Base-by-base conservation (phyloP, 306 rosid genomes). In the Cicer yamashitae region DNA sequence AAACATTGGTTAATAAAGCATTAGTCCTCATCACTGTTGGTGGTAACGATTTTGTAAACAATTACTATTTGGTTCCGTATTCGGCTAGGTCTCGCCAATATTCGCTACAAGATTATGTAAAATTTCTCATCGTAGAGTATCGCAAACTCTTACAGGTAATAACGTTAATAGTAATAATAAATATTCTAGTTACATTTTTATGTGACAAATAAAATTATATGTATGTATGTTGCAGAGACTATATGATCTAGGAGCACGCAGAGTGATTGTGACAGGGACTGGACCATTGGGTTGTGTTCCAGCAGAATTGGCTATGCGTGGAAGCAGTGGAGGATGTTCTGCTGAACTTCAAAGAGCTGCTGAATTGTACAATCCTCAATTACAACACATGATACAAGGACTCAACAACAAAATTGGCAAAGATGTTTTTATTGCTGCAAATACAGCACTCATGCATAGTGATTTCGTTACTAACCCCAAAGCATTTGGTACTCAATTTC, bases 201-300 rank as follows among this genome's bases (percentile, higher is more conserved):
- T 30, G 37, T 30, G 5, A 30, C 37, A 30, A 30, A 30, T 30
- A 3, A 30, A 30, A 30, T 30, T 20, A 22, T 30, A 22, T 22
- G 30, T 22, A 22, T 22, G 25, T 22, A 30, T 18, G 73, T 71
- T 43, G 70, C 83, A 89, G 93, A 81, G 76, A 50, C 78, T 92
- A 13, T 83, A 90, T 58, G 80, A 69, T 12, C 71, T 86, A 3
- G 97, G 94, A 71, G 94, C 88, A 2, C 62, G 92, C 1, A 82
- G 96, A 79, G 93, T 90, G 13, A 30, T 90, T 18, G 97, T 92
- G 78, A 88, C 96, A 1, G 96, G 97, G 0, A 90, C 91, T 0
- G 91, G 96, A 73, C 94, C 92, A 53, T 10, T 92, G 60, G 98
- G 96, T 3, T 87, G 97, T 43, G 96, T 75, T 61, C 96, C 94